These are phyloP conservation scores for Smittium culicis DNA, from an alignment of 371 early-diverging fungal species.

Conservation along the genomic window DNA sequence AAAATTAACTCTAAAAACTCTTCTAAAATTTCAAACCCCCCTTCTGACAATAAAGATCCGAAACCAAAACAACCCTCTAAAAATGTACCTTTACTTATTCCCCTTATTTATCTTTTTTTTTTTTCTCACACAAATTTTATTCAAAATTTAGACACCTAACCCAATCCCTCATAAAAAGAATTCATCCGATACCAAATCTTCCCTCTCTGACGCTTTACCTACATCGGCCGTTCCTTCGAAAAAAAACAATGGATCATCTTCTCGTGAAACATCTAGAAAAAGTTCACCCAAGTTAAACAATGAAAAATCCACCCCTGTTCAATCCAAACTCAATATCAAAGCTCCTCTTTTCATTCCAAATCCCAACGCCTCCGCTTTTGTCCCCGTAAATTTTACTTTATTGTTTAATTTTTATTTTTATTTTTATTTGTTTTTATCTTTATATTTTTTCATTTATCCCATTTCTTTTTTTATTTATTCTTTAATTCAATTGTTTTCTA, in stretches of 20 bases:
- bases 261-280: too few relatives aligned
- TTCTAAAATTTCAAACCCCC: background rate
- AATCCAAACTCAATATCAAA: constrained; percentile 46
- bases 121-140: too few relatives aligned
- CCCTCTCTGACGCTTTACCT: background rate
- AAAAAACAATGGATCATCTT: too few relatives aligned
- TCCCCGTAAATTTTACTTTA: constrained; percentile 38
- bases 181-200: background rate
- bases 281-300: too few relatives aligned
- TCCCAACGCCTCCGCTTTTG: constrained; percentile 57
- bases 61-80: background rate
- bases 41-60: background rate
- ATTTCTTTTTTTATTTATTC: background rate
- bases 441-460: background rate
- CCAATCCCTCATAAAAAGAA: background rate
- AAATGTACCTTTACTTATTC: background rate
- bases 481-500: background rate
- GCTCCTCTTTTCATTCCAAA: constrained; percentile 82
- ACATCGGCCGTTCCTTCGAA: too few relatives aligned
- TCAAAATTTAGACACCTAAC: too few relatives aligned
- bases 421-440: background rate
- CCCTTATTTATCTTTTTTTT: background rate
- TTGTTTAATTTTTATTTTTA: too few relatives aligned
- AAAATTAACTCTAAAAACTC: background rate
- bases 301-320: too few relatives aligned